phyloP scores from a whole-genome alignment of 2,329 filamentous ascomycete species.

The Blastomyces gilchristii region DNA sequence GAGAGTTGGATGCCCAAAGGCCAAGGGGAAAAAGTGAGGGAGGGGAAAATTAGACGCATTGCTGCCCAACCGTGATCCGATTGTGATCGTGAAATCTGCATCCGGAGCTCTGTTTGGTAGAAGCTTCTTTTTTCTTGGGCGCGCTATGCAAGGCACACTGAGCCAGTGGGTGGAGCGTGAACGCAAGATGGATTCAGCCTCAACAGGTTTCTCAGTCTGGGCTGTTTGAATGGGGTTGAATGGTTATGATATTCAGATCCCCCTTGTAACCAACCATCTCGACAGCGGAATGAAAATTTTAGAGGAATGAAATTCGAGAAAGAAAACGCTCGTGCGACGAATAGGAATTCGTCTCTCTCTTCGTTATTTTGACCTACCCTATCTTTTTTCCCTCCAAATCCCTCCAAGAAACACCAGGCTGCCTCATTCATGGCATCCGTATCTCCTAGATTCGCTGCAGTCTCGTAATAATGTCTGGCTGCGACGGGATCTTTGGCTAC shows the following conservation, averaged over 20 bases:
- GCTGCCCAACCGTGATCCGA: constrained; percentile 24
- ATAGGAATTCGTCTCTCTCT: neutral
- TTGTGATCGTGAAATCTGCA: constrained; percentile 19
- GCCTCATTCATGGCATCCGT: constrained; percentile 96
- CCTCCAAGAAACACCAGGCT: constrained; percentile 90
- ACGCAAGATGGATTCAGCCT: neutral
- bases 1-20: constrained; percentile 8
- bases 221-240: neutral
- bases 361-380: constrained; percentile 58
- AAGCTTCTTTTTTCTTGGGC: neutral
- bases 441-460: constrained; percentile 90
- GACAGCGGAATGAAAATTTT: neutral
- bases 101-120: constrained; percentile 8
- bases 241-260: neutral
- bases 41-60: constrained; percentile 20
- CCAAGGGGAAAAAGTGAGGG: constrained; percentile 15
- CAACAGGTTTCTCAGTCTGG: neutral
- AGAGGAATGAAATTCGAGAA: neutral
- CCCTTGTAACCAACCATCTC: neutral
- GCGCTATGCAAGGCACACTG: constrained; percentile 8
- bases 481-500: constrained; percentile 76
- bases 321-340: neutral
- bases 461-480: constrained; percentile 88
- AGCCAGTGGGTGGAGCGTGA: neutral
- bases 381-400: constrained; percentile 96